A percentile compares a stretch with the other conserved stretches of the same genome.
These are phyloP conservation scores for Ceratobasidium theobromae DNA, from an alignment of 1,284 basidiomycete genomes.

Conservation along the genomic window DNA sequence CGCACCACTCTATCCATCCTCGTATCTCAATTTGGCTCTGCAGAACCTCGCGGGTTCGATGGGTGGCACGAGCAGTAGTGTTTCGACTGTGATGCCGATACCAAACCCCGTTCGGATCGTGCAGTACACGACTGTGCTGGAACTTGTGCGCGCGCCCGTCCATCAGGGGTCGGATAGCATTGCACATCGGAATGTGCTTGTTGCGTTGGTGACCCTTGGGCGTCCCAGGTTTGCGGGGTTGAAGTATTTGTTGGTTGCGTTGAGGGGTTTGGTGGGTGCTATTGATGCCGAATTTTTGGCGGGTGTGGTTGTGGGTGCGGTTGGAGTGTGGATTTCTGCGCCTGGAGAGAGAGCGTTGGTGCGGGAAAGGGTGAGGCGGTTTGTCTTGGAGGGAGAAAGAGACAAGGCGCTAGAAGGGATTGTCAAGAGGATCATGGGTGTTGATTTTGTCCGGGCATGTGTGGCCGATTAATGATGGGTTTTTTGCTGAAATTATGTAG, in stretches of 20 bases:
- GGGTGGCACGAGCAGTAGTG: too few relatives aligned
- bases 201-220: slow-evolving; percentile 9
- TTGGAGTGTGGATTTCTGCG: slow-evolving; percentile 11
- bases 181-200: slow-evolving; percentile 14
- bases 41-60: slow-evolving; percentile 11
- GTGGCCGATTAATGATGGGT: too few relatives aligned
- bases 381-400: slow-evolving; percentile 19
- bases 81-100: too few relatives aligned
- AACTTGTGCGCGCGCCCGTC: slow-evolving; percentile 15
- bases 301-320: slow-evolving; percentile 21
- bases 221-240: slow-evolving; percentile 18
- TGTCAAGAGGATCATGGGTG: slow-evolving; percentile 3
- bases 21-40: slow-evolving; percentile 13
- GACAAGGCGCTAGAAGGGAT: slow-evolving; percentile 18
- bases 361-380: slow-evolving; percentile 17
- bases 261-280: slow-evolving; percentile 3
- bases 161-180: slow-evolving; percentile 15
- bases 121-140: background rate
- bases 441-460: slow-evolving; percentile 13
- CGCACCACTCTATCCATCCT: slow-evolving; percentile 8
- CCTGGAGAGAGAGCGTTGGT: slow-evolving; percentile 3
- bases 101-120: slow-evolving; percentile 15
- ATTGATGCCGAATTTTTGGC: slow-evolving; percentile 31
- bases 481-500: too few relatives aligned
- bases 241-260: slow-evolving; percentile 2